A percentile compares a stretch with the other conserved stretches of the same genome.
phyloP scores from a whole-genome alignment of 1,139 yeast species.

The Hanseniaspora sp. region DNA sequence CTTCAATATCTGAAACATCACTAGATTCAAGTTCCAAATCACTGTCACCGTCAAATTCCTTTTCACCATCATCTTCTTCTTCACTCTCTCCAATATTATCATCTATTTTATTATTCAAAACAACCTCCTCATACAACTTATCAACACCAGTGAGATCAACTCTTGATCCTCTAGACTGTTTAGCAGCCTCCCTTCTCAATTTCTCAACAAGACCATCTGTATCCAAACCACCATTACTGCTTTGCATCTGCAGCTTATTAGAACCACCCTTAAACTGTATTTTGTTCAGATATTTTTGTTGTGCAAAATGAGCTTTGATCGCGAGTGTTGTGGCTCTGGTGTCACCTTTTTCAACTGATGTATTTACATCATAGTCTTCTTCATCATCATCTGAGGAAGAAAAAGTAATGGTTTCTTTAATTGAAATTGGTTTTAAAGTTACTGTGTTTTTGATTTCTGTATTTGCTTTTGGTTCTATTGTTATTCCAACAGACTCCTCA shows the following conservation, averaged over 20 bases:
- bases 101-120: conserved; percentile 52
- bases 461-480: neutral
- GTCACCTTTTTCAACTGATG: conserved; percentile 17
- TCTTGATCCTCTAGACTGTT: conserved; percentile 29
- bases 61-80: conserved; percentile 21
- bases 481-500: neutral
- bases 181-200: conserved; percentile 27
- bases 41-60: conserved; percentile 25
- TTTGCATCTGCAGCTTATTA: conserved; percentile 16
- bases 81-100: conserved; percentile 32
- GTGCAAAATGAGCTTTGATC: conserved; percentile 31
- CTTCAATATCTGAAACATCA: neutral
- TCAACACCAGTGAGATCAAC: conserved; percentile 24
- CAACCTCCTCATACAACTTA: conserved; percentile 31
- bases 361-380: neutral
- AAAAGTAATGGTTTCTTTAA: neutral
- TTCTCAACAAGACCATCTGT: conserved; percentile 24
- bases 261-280: too few species aligned
- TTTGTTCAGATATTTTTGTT: conserved; percentile 20
- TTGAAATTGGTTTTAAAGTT: too few species aligned
- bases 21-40: neutral
- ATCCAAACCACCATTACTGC: conserved; percentile 19
- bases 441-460: neutral
- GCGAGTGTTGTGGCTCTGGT: conserved; percentile 32
- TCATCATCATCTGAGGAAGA: neutral